Base-by-base conservation (phyloP, 1,284 basidiomycete genomes). In the Peniophora sp. region DNA sequence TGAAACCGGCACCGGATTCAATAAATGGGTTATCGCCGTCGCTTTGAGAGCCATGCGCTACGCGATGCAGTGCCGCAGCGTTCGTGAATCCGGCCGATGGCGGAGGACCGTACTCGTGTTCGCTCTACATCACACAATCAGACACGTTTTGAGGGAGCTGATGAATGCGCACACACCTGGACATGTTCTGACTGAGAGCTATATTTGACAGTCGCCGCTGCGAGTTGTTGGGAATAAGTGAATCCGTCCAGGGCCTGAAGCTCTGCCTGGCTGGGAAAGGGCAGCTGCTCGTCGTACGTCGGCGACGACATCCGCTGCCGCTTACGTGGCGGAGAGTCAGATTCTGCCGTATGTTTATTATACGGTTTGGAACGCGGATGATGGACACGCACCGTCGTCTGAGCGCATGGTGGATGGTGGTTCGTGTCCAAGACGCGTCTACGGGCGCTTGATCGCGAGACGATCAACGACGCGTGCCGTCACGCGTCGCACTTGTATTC, bases 221-320 rank as follows among this genome's bases (percentile, higher is more conserved):
- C 27, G 12, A 32, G 27, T 32, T 32, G 27, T 32, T 32, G 27
- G 27, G 27, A 32, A 12, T 32, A 32, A 5, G 27, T 32, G 27
- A 32, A 32, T 5, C 38, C 38, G 38, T 17, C 19, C 8, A 85
- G 74, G 1, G 73, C 79, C 12, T 67, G 64, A 3, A 85, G 62
- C 50, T 83, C 76, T 27, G 80, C 72, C 54, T 79, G 75, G 49
- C 76, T 85, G 51, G 77, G 61, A 35, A 79, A 71, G 5, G 62
- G 70, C 19, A 78, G 62, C 53, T 78, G 75, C 35, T 75, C 72
- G 51, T 85, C 84, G 57, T 80, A 83, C n/a, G 79, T 78, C 0
- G 85, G 83, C 5, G 84, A 87, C 1, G 82, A 84, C 36, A 84
- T 69, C 45, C 84, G 72, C 57, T 76, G 75, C 27, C 79, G 71